Evolutionary conservation across 2,329 filamentous ascomycete species (phyloP), one percentile per base, ranked within the genome.

Genomic region (Colletotrichum navitas): DNA sequence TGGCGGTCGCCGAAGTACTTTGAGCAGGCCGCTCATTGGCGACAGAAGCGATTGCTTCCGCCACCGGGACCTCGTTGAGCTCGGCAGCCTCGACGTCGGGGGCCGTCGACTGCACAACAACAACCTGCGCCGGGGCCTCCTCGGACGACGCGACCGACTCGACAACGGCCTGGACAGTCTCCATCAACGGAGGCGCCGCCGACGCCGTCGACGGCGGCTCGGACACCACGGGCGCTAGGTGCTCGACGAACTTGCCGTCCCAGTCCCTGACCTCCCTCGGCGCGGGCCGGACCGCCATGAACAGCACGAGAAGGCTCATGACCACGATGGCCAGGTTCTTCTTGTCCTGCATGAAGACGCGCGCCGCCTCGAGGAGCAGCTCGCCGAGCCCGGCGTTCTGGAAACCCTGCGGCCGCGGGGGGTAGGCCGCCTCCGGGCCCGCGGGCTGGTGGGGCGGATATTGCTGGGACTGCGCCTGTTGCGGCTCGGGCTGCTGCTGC

Each of bases 251-350:
- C 8, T 70, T 66, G 1, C 74, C 75, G 51, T 69, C 63, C 74
- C 76, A 77, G n/a, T 76, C 76, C 63, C 75, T 63, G 73, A n/a
- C 76, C 56, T 78, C 77, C 49, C 67, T 56, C 10, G 70, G 73
- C 32, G 80, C 71, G 16, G 72, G 74, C 24, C 61, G 75, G 64
- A 72, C 74, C 60, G 87, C 86, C 12, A 91, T 80, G 36, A 88
- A 66, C 18, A 90, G 74, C 2, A 90, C 84, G n/a, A 91, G 77
- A 2, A 87, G 69, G 66, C 86, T 85, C 62, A 92, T 80, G 0
- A 88, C 76, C 6, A 83, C 81, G 34, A 91, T 91, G n/a, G 85
- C 80, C 12, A 91, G 77, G 67, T 91, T 91, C 80, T 87, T 90
- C 68, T 84, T 84, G 74, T 91, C 89, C 58, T 85, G 84, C 75